Conservation (phyloP, 306 rosid genomes). For the Elaeagnus macrophylla region DNA sequence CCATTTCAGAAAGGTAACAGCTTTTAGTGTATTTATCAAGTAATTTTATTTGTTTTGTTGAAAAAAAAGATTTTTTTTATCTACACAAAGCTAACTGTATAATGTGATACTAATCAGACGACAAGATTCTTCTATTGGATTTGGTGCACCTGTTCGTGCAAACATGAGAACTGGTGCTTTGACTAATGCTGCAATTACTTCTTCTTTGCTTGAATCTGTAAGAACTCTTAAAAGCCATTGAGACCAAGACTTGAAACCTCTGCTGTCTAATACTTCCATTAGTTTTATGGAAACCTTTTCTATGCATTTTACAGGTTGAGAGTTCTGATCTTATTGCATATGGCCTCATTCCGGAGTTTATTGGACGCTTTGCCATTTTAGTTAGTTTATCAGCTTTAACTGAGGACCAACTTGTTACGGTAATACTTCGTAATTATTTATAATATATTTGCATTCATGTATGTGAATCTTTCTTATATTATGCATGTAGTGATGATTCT, state of each 20-base stretch:
- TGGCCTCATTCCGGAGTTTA: constrained; percentile 98
- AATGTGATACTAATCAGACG: constrained; percentile 52
- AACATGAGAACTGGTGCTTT: constrained; percentile 69
- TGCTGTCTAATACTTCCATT: background rate
- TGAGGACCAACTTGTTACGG: constrained; percentile 90
- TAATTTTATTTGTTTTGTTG: background rate
- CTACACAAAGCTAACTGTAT: constrained; percentile 2
- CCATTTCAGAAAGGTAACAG: constrained; percentile 87
- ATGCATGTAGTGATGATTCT: too few relatives aligned
- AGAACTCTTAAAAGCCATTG: constrained; percentile 19
- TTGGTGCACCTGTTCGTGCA: constrained; percentile 94
- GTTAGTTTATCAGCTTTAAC: constrained; percentile 85
- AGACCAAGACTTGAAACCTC: constrained; percentile 7
- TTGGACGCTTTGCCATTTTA: constrained; percentile 91
- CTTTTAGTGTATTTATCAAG: background rate
- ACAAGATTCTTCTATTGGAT: constrained; percentile 94
- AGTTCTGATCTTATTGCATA: constrained; percentile 92
- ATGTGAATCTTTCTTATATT: too few relatives aligned
- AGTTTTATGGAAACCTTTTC: constrained; percentile 2
- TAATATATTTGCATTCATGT: background rate
- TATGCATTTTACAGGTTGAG: constrained; percentile 64
- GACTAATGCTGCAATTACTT: constrained; percentile 57
- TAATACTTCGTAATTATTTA: constrained; percentile 19
- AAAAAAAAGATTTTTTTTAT: background rate
- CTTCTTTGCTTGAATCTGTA: constrained; percentile 84